Conservation (phyloP, 2,329 filamentous ascomycete genomes). For the Tolypocladium endophyticum region DNA sequence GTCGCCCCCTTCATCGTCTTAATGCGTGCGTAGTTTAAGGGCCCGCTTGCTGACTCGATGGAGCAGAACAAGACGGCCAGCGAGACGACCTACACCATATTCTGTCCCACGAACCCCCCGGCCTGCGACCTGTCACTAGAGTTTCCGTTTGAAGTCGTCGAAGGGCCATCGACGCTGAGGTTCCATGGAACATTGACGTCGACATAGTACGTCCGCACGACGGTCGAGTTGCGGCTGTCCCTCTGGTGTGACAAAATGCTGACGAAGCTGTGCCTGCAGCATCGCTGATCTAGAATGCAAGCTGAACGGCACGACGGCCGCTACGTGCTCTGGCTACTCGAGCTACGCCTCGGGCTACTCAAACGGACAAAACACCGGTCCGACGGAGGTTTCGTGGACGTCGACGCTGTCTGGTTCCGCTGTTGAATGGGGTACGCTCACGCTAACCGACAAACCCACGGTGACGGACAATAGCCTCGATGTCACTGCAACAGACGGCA, state of each 20-base stretch:
- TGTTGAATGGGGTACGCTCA: conserved; percentile 34
- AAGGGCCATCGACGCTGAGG: conserved; percentile 31
- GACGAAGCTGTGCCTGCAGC: conserved; percentile 14
- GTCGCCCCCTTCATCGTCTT: conserved; percentile 4
- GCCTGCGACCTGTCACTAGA: conserved; percentile 33
- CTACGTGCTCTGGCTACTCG: conserved; percentile 38
- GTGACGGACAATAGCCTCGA: conserved; percentile 16
- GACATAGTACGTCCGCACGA: conserved; percentile 24
- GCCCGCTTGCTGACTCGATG: neutral
- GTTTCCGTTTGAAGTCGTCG: conserved; percentile 35
- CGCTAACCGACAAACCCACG: conserved; percentile 26
- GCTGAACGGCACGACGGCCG: conserved; percentile 29
- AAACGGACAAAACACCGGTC: conserved; percentile 27
- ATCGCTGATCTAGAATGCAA: conserved; percentile 33
- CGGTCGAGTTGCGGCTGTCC: neutral
- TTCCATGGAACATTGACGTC: conserved; percentile 33
- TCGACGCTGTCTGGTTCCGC: conserved; percentile 30
- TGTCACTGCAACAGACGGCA: conserved; percentile 10
- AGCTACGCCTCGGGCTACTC: conserved; percentile 28
- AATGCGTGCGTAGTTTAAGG: no score
- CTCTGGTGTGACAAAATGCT: neutral
- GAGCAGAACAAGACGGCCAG: conserved; percentile 21
- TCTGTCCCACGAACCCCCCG: conserved; percentile 31
- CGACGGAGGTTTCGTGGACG: conserved; percentile 33
- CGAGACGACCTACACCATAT: conserved; percentile 37